Base-by-base conservation (phyloP, 192 early-diverging fungal genomes). In the Borealophlyctis nickersoniae region DNA sequence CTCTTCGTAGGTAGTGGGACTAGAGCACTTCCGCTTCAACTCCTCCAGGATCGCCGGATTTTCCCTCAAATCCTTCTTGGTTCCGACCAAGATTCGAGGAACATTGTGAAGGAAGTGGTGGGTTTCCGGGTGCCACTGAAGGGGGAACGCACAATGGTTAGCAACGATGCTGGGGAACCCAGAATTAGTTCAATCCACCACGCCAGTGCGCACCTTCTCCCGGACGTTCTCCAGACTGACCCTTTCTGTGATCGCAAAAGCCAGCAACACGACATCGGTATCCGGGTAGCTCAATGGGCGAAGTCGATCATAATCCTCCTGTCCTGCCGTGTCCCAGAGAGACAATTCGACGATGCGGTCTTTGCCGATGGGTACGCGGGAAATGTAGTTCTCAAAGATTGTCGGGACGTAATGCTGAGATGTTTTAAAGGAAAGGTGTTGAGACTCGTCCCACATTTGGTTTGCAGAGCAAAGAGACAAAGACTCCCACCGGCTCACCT, bases 251-350 rank as follows among this genome's bases (percentile, higher is more conserved):
- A 96, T 82, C 35, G 91, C 78, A 70, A 91, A 98, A 65, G 87
- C 85, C 58, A 98, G 85, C 32, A 81, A 51, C 16, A 75, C 69
- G 30, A 95, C 88, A 73, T 96, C 84, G 31, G 91, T 89, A 67
- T 91, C 92, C 4, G 93, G 89, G 67, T 97, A 98, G 49, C 88
- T 92, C 66, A 97, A 78, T 26, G 91, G 88, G 49, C 95, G 89
- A 66, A 98, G 76, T 53, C 94, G 87, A 78, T 98, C 94, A 67
- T 95, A 96, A 67, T 97, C 96, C 73, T 98, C 94, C 61, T 97
- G 95, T 26, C 87, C 96, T 45, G 95, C 94, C 51, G 95, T 97
- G 81, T 99, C 95, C 93, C 92, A 94, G 27, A 98, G 74, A 32
- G 88, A 89, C 29, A 98, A 78, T 69, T 92, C 69, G 32, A 79